These are phyloP conservation scores for Cladosporium velox DNA, from an alignment of 2,329 filamentous ascomycete genomes.

Conservation along the genomic window DNA sequence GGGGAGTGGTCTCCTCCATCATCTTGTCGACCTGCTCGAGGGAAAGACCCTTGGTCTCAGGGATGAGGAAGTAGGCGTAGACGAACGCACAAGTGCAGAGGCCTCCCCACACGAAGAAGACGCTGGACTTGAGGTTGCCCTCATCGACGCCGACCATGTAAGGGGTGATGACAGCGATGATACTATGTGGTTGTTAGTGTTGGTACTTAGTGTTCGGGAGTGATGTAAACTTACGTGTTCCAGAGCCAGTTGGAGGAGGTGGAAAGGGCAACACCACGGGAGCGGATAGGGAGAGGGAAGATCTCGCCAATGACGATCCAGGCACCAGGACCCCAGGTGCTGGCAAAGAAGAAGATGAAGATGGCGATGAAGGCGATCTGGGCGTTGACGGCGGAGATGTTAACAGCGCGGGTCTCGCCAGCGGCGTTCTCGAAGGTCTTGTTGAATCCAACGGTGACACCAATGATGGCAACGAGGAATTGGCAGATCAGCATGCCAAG, in stretches of 20 bases:
- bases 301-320: conserved; percentile 82
- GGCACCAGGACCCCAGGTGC: conserved; percentile 78
- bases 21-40: conserved; percentile 83
- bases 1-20: conserved; percentile 82
- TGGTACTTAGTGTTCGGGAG: conserved; percentile 8
- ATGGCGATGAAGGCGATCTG: conserved; percentile 88
- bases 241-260: conserved; percentile 91
- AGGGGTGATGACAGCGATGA: conserved; percentile 62
- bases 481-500: conserved; percentile 82
- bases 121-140: conserved; percentile 52
- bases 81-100: conserved; percentile 51
- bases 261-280: conserved; percentile 81
- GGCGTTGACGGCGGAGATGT: conserved; percentile 52
- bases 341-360: conserved; percentile 91
- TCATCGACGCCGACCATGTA: conserved; percentile 65
- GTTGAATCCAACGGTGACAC: conserved; percentile 44
- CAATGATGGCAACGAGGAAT: conserved; percentile 78
- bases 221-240: conserved; percentile 41
- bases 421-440: conserved; percentile 29
- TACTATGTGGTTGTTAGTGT: conserved; percentile 22
- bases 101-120: conserved; percentile 48
- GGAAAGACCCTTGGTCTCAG: conserved; percentile 58
- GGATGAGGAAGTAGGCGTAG: conserved; percentile 73
- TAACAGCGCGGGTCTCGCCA: conserved; percentile 48
- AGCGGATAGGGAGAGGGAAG: conserved; percentile 85